Evolutionary conservation across 371 early-diverging fungal genomes (phyloP), one percentile per base, ranked within the genome.

Genomic region (Mortierella sp.): DNA sequence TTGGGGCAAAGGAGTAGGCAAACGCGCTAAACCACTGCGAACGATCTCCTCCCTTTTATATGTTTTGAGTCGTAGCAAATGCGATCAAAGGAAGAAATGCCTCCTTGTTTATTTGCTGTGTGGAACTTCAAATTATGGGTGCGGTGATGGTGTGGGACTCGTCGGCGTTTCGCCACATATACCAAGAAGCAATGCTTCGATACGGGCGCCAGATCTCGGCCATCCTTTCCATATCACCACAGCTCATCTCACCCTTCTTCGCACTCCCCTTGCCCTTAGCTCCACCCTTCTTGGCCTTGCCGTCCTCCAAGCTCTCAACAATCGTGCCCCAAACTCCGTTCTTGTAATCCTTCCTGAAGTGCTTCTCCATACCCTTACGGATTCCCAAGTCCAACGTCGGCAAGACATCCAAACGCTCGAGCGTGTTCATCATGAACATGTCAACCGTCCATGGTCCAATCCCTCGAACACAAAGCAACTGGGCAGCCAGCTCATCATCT

Each of bases 391-490:
- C 95, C 55, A 92, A 80, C 5, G 91, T 91, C 4, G 95, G 93
- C 27, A 95, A 88, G 8, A 95, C 84, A 80, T 95, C 91, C 5
- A 91, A 87, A 8, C 93, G 91, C 70, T 90, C 90, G 1, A 95
- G 86, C 27, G 90, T 84, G 72, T 91, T 89, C 89, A 95, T 95
- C 76, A 94, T 82, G 71, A 95, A 94, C 95, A 95, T 95, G 78
- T 94, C 91, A 12, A 91, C 91, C 2, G 93, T 92, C 94, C 94
- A 94, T 48, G 85, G 92, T 5, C 94, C 94, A 46, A 94, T 92
- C 4, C 94, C 94, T 16, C 91, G 89, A 68, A 94, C 90, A 56
- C 89, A 82, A 29, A 88, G 87, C 65, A 94, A 77, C 24, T 84
- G 75, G 12, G 83, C 77, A 11, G 89, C 88, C 12, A 91, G 85